Conservation (phyloP, 1,139 yeast genomes). For the Lodderomyces elongisporus region DNA sequence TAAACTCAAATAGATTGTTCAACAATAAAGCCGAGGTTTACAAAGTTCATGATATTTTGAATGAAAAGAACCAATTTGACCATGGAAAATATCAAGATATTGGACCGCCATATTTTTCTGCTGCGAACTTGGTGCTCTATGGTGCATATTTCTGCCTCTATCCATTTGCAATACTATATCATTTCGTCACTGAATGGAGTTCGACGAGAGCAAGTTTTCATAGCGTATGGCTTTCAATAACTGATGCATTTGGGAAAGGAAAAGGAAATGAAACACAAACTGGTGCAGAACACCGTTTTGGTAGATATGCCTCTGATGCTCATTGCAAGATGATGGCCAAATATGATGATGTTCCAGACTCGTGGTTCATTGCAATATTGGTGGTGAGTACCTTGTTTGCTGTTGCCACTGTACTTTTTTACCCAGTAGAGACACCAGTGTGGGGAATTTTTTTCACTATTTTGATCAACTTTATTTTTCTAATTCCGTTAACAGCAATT, state of each 20-base stretch:
- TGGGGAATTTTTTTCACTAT: slow-evolving; percentile 35
- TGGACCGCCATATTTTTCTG: slow-evolving; percentile 43
- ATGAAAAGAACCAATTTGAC: slow-evolving; percentile 29
- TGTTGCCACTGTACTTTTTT: slow-evolving; percentile 24
- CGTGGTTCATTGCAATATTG: slow-evolving; percentile 34
- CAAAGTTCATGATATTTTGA: slow-evolving; percentile 29
- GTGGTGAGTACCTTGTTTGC: slow-evolving; percentile 28
- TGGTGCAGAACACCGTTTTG: slow-evolving; percentile 8
- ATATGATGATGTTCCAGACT: slow-evolving; percentile 38
- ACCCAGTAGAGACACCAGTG: slow-evolving; percentile 35
- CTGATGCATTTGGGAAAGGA: slow-evolving; percentile 21
- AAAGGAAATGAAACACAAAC: slow-evolving; percentile 1
- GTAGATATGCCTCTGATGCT: slow-evolving; percentile 27
- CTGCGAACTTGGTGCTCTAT: slow-evolving; percentile 38
- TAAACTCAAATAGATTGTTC: slow-evolving; percentile 34
- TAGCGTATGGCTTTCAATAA: slow-evolving; percentile 31
- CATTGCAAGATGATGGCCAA: slow-evolving; percentile 38
- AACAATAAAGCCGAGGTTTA: slow-evolving; percentile 32
- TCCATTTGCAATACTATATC: slow-evolving; percentile 39
- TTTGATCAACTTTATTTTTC: slow-evolving; percentile 29
- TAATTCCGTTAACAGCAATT: slow-evolving; percentile 33
- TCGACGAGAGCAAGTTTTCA: slow-evolving; percentile 37
- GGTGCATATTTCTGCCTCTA: slow-evolving; percentile 40
- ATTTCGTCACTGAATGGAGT: slow-evolving; percentile 35
- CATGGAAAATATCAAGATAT: slow-evolving; percentile 24